Percentiles rank a stretch among this genome's conserved stretches.
Evolutionary conservation across 2,329 filamentous ascomycete genomes (phyloP).

Genomic region (Colletotrichum sp.): DNA sequence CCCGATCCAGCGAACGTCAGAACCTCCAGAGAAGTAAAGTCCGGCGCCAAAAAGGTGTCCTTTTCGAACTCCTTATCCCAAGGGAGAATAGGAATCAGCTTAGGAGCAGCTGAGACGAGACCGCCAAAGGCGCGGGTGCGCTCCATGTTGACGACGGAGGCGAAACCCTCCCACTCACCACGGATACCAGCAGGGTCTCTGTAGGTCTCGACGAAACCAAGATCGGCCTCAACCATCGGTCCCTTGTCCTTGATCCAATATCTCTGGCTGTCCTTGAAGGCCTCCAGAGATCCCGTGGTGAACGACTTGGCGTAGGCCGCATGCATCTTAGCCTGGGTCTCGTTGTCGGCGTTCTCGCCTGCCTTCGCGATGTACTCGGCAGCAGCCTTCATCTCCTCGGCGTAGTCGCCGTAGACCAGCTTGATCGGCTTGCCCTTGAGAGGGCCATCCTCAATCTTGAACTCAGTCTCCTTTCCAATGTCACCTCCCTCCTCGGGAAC

Average conservation of each 20-base stretch:
- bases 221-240: conserved; percentile 79
- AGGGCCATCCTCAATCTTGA: conserved; percentile 62
- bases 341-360: conserved; percentile 72
- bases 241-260: conserved; percentile 85
- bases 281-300: conserved; percentile 73
- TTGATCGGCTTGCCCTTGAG: conserved; percentile 72
- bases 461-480: conserved; percentile 69
- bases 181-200: conserved; percentile 81
- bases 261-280: conserved; percentile 81
- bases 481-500: conserved; percentile 70
- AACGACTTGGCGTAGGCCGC: conserved; percentile 78
- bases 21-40: conserved; percentile 95
- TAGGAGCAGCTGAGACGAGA: conserved; percentile 80
- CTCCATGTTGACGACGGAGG: conserved; percentile 86
- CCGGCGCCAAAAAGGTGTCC: conserved; percentile 91
- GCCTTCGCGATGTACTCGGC: conserved; percentile 72
- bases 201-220: conserved; percentile 88
- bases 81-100: conserved; percentile 86
- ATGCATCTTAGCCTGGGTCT: conserved; percentile 77
- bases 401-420: conserved; percentile 77
- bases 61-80: conserved; percentile 94
- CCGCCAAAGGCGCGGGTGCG: conserved; percentile 87
- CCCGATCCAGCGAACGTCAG: conserved; percentile 74
- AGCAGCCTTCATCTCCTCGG: conserved; percentile 73
- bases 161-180: conserved; percentile 87